Evolutionary conservation across 2,329 filamentous ascomycete species (phyloP).

Genomic region (Zymoseptoria ardabiliae): DNA sequence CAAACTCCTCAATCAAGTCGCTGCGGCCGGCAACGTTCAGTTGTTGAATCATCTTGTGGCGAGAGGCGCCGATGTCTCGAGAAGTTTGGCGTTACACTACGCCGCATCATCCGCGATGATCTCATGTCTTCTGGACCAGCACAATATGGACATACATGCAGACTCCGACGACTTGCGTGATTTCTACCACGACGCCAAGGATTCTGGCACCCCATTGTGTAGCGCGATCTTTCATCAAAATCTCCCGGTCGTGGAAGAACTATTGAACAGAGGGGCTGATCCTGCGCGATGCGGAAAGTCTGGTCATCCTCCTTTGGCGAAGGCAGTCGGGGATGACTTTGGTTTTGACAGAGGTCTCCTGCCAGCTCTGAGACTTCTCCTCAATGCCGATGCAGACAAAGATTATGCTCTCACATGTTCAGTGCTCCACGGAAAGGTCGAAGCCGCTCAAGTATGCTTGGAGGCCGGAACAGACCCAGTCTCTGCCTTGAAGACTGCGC

Average conservation of each 20-base stretch:
- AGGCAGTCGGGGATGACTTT: neutral
- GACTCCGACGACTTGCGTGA: conserved; percentile 8
- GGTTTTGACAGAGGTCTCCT: neutral
- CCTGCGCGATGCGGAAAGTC: neutral
- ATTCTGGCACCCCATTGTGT: conserved; percentile 9
- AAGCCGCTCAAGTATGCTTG: conserved; percentile 5
- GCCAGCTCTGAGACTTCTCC: conserved; percentile 5
- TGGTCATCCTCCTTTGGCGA: neutral
- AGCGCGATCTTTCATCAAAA: conserved; percentile 8
- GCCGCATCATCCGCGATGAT: conserved; percentile 6
- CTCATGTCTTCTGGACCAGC: conserved; percentile 6
- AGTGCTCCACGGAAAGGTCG: neutral
- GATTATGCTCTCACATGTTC: conserved; percentile 1
- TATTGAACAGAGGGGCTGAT: conserved; percentile 7
- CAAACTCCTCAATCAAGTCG: conserved; percentile 9
- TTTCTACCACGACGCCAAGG: neutral
- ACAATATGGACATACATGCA: conserved; percentile 9
- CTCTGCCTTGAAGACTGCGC: neutral
- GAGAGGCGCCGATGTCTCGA: conserved; percentile 6
- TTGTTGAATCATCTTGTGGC: conserved; percentile 10
- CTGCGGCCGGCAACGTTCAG: conserved; percentile 10
- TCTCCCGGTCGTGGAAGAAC: conserved; percentile 5
- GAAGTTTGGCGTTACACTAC: conserved; percentile 7
- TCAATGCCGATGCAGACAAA: conserved; percentile 6
- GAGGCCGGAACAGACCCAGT: neutral